Percentiles rank a stretch among this genome's conserved stretches.
Evolutionary conservation across 164 flowering plant species (phyloP).

Genomic region (Echeveria elegans): DNA sequence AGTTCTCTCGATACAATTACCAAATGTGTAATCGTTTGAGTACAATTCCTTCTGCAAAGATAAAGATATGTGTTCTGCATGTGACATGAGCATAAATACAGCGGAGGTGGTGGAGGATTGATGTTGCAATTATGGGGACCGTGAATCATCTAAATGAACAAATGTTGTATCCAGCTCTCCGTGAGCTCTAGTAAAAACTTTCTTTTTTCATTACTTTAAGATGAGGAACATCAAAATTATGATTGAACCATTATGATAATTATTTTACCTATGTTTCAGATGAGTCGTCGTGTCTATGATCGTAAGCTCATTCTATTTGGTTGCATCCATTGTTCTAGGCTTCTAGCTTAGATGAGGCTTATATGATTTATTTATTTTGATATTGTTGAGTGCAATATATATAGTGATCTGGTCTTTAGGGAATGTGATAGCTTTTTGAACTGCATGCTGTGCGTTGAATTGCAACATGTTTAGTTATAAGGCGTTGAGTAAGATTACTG

Average conservation of each 20-base stretch:
- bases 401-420: background rate
- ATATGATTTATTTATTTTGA: too few relatives aligned
- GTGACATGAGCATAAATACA: slow-evolving; percentile 5
- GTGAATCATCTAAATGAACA: slow-evolving; percentile 17
- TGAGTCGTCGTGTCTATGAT: background rate
- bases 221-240: background rate
- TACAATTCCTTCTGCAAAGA: too few relatives aligned
- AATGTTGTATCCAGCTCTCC: slow-evolving; percentile 18
- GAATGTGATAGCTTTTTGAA: background rate
- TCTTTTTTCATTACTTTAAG: slow-evolving; percentile 22
- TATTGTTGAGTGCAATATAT: background rate
- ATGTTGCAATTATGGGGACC: slow-evolving; percentile 20
- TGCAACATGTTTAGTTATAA: too few relatives aligned
- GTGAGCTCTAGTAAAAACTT: slow-evolving; percentile 17
- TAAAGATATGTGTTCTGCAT: background rate
- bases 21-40: too few relatives aligned
- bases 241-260: background rate
- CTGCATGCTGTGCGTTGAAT: background rate
- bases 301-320: background rate
- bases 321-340: background rate
- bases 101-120: slow-evolving; percentile 23
- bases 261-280: background rate
- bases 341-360: background rate
- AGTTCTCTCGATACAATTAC: too few relatives aligned
- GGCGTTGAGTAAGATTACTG: too few relatives aligned